phyloP scores from a whole-genome alignment of 257 asterid species.

The Rauvolfia tetraphylla region DNA sequence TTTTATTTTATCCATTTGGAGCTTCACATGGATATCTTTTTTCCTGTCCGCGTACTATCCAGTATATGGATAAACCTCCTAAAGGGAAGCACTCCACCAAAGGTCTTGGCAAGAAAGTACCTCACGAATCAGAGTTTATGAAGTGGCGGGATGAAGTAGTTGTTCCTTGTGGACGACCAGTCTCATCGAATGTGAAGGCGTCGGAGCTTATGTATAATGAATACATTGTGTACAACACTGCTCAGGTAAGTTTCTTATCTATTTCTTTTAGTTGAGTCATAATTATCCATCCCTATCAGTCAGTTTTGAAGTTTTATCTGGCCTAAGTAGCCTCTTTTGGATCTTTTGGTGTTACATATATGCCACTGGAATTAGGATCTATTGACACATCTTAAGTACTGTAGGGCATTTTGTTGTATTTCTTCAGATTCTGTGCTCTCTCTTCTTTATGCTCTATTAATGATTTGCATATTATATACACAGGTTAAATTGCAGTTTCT shows the following conservation, averaged over 20 bases:
- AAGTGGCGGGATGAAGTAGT: constrained; percentile 83
- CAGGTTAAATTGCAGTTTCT: constrained; percentile 95
- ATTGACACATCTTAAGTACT: too few species aligned
- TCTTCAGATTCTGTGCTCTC: background rate
- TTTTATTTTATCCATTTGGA: constrained; percentile 1
- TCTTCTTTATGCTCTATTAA: background rate
- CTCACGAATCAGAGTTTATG: constrained; percentile 59
- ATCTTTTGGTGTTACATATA: background rate
- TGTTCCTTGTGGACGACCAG: constrained; percentile 91
- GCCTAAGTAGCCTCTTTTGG: background rate
- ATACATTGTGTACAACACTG: constrained; percentile 77
- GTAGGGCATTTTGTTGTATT: too few species aligned
- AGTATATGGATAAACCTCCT: constrained; percentile 96
- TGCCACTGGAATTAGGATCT: background rate
- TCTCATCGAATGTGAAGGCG: constrained; percentile 56
- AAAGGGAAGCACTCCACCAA: constrained; percentile 87
- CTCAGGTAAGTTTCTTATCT: constrained; percentile 62
- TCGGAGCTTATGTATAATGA: constrained; percentile 92
- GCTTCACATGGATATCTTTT: background rate
- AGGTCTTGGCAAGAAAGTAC: constrained; percentile 85
- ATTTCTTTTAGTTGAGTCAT: background rate
- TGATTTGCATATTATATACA: constrained; percentile 26
- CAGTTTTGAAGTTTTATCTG: background rate
- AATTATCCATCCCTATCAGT: background rate
- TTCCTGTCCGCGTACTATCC: constrained; percentile 17